These are phyloP conservation scores for Eucalyptus albens DNA, from an alignment of 345 rosid genomes.

Conservation along the genomic window DNA sequence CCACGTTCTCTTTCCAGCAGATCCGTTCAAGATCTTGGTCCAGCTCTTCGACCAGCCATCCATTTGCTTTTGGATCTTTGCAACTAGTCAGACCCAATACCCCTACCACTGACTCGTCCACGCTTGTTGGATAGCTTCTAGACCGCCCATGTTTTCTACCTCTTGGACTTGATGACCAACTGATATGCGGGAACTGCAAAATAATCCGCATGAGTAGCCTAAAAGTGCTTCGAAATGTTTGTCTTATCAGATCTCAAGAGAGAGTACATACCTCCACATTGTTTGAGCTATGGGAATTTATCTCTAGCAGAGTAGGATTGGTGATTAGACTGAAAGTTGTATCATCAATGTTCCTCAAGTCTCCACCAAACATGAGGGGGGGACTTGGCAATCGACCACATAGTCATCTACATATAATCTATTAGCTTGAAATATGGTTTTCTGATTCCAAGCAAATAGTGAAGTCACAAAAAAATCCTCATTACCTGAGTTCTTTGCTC, in stretches of 20 bases:
- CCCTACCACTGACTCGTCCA: background rate
- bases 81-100: slow-evolving; percentile 57
- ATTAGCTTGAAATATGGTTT: background rate
- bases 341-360: slow-evolving; percentile 57
- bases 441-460: background rate
- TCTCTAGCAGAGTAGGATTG: slow-evolving; percentile 57
- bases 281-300: slow-evolving; percentile 58
- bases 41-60: background rate
- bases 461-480: background rate
- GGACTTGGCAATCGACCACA: slow-evolving; percentile 91
- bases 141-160: background rate
- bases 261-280: slow-evolving; percentile 43
- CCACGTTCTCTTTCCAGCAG: slow-evolving; percentile 16
- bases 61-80: slow-evolving; percentile 42
- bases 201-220: background rate
- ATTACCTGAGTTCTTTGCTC: slow-evolving; percentile 80
- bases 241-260: background rate
- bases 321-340: slow-evolving; percentile 54
- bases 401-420: slow-evolving; percentile 51
- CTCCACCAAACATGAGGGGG: slow-evolving; percentile 98
- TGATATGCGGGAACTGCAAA: slow-evolving; percentile 18
- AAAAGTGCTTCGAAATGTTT: background rate
- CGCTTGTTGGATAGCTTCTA: background rate
- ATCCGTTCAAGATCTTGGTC: background rate
- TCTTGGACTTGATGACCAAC: background rate